A percentile compares a stretch with the other conserved stretches of the same genome.
phyloP scores from a whole-genome alignment of 768 basidiomycete species.

The Leccinum imitatum region DNA sequence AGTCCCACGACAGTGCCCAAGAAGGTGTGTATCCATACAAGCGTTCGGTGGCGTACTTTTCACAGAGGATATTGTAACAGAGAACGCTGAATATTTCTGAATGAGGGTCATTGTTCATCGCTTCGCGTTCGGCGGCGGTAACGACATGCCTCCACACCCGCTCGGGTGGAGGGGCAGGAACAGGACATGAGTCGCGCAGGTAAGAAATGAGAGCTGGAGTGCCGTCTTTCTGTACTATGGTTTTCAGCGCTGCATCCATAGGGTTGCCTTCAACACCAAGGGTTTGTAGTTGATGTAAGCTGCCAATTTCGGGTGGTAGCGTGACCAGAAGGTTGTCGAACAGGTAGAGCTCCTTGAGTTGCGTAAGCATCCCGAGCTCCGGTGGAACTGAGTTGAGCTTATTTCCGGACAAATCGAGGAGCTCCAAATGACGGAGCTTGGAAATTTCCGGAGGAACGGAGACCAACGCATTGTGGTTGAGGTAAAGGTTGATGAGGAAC shows the following conservation, averaged over 20 bases:
- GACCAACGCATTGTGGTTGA: conserved; percentile 90
- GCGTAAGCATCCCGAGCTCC: conserved; percentile 88
- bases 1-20: conserved; percentile 97
- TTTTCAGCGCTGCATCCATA: conserved; percentile 71
- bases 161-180: conserved; percentile 76
- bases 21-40: conserved; percentile 95
- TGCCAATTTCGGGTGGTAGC: conserved; percentile 86
- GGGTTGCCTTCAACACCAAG: conserved; percentile 98
- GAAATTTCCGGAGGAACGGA: conserved; percentile 80
- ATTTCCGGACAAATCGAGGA: conserved; percentile 92
- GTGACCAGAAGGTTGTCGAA: conserved; percentile 94
- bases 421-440: conserved; percentile 78
- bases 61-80: conserved; percentile 94
- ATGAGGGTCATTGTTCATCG: conserved; percentile 57
- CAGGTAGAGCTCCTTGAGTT: conserved; percentile 87
- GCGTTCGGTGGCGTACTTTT: conserved; percentile 82
- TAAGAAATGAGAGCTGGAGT: conserved; percentile 83
- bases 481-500: conserved; percentile 93
- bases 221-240: conserved; percentile 92
- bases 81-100: conserved; percentile 79
- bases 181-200: conserved; percentile 91
- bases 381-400: conserved; percentile 72
- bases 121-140: conserved; percentile 56
- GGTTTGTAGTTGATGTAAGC: conserved; percentile 86
- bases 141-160: conserved; percentile 73